These are phyloP conservation scores for Blastomyces emzantsi DNA, from an alignment of 2,329 filamentous ascomycete genomes.

Conservation along the genomic window DNA sequence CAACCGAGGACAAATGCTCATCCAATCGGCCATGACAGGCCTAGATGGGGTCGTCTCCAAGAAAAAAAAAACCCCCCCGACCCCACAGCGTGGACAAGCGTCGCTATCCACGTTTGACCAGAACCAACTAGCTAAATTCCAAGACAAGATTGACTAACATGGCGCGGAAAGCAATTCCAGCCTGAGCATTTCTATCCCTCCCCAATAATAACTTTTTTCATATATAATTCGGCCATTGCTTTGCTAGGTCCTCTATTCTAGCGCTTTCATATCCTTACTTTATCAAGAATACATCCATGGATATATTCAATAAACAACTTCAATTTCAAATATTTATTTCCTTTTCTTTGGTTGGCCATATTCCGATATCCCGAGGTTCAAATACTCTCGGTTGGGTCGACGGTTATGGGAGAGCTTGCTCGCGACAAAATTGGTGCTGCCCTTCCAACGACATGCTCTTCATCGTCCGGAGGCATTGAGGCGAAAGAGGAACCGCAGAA, in stretches of 20 bases:
- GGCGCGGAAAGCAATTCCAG: background rate
- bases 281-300: background rate
- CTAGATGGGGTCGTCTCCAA: background rate
- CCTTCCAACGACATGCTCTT: constrained; percentile 1
- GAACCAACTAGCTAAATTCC: background rate
- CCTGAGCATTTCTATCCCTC: background rate
- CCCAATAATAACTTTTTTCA: background rate
- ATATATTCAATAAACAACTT: background rate
- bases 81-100: background rate
- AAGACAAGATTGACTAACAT: background rate
- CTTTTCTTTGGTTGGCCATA: background rate
- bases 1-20: background rate
- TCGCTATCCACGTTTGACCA: background rate
- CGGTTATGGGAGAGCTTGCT: background rate
- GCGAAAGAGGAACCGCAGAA: constrained; percentile 6
- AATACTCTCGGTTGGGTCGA: background rate
- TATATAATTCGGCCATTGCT: background rate
- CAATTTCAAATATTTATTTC: background rate
- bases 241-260: background rate
- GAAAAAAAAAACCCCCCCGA: background rate
- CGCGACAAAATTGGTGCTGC: background rate
- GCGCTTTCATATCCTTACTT: background rate
- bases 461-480: constrained; percentile 4
- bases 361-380: background rate
- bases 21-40: background rate